Evolutionary conservation across 1,139 yeast genomes (phyloP).

Genomic region (Sugiyamaella paludigena): DNA sequence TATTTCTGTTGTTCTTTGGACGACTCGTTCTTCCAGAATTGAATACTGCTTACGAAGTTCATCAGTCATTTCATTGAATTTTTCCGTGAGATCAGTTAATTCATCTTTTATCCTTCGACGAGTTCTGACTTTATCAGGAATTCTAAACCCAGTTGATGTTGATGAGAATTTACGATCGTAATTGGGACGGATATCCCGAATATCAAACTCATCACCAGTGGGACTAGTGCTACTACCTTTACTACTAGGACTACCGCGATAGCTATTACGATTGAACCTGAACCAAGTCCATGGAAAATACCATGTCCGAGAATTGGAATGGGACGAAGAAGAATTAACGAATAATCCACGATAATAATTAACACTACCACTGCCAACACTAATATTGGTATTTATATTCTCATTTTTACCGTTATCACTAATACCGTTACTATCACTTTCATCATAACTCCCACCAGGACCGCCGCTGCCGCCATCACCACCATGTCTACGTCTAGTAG

Average conservation of each 20-base stretch:
- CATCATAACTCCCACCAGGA: too few species aligned
- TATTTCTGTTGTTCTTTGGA: constrained; percentile 78
- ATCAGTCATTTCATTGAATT: constrained; percentile 90
- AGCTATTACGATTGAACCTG: background rate
- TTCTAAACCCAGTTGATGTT: constrained; percentile 25
- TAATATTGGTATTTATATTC: too few species aligned
- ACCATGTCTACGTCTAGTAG: background rate
- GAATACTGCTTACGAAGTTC: constrained; percentile 83
- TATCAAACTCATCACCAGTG: too few species aligned
- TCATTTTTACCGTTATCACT: too few species aligned
- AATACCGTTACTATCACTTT: too few species aligned
- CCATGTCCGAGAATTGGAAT: constrained; percentile 16
- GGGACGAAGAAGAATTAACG: background rate
- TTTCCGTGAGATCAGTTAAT: constrained; percentile 81
- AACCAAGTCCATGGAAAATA: constrained; percentile 17
- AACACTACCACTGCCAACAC: too few species aligned
- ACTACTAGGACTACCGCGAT: too few species aligned
- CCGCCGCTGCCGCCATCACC: background rate
- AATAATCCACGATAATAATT: constrained; percentile 7
- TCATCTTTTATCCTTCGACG: constrained; percentile 62
- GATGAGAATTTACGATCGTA: constrained; percentile 3
- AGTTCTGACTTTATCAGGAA: constrained; percentile 36
- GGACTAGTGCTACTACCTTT: too few species aligned
- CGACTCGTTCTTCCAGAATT: constrained; percentile 82
- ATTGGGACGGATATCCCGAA: background rate